phyloP scores from a whole-genome alignment of 1,139 yeast species.

The Candida frijolesensis region DNA sequence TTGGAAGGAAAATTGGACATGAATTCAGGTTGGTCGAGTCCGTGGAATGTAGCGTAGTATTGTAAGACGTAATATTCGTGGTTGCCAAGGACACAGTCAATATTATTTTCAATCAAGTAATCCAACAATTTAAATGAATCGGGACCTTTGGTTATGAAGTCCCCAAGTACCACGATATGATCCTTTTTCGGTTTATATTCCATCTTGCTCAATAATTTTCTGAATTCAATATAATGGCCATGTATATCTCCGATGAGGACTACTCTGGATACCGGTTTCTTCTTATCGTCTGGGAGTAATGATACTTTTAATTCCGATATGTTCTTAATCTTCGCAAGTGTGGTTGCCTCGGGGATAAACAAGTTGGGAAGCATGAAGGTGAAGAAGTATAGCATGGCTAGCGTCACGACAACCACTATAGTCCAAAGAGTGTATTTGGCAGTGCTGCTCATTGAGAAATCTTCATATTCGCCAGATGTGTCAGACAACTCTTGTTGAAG shows the following conservation, averaged over 20 bases:
- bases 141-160: constrained; percentile 83
- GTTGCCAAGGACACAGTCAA: constrained; percentile 83
- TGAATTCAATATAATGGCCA: constrained; percentile 66
- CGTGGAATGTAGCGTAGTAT: constrained; percentile 61
- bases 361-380: constrained; percentile 34
- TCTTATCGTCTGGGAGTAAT: constrained; percentile 16
- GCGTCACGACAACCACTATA: constrained; percentile 21
- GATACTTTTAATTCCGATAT: constrained; percentile 27
- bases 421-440: constrained; percentile 17
- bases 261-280: constrained; percentile 41
- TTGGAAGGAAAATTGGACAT: not conserved
- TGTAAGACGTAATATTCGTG: constrained; percentile 74
- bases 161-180: constrained; percentile 76
- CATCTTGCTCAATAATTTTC: constrained; percentile 48
- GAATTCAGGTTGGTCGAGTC: constrained; percentile 37
- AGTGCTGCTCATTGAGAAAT: not conserved
- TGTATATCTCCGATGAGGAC: constrained; percentile 87
- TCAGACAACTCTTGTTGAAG: not conserved
- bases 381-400: constrained; percentile 31
- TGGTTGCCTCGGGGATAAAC: constrained; percentile 37
- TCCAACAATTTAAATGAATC: constrained; percentile 71
- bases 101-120: constrained; percentile 55
- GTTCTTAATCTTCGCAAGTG: constrained; percentile 28
- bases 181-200: constrained; percentile 51
- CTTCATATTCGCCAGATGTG: not conserved